These are phyloP conservation scores for Botrytis porri DNA, from an alignment of 2,329 filamentous ascomycete genomes.

Conservation along the genomic window DNA sequence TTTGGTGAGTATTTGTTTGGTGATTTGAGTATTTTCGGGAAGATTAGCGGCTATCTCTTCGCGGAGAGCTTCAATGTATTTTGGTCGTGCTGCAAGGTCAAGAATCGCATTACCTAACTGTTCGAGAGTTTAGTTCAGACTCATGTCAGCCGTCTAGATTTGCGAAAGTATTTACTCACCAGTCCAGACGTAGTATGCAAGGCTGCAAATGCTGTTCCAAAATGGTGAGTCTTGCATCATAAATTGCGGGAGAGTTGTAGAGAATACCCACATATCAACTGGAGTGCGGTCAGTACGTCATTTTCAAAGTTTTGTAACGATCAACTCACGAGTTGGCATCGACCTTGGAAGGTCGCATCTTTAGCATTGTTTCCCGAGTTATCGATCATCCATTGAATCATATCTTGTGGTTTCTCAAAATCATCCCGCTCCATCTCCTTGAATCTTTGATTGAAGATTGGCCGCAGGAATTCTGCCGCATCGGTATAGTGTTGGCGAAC, in stretches of 20 bases:
- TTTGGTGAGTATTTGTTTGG: slow-evolving; percentile 24
- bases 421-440: slow-evolving; percentile 6
- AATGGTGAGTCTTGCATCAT: not conserved
- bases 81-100: slow-evolving; percentile 49
- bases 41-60: slow-evolving; percentile 27
- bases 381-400: slow-evolving; percentile 19
- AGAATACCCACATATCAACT: not conserved
- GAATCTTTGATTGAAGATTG: slow-evolving; percentile 8
- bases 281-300: not conserved
- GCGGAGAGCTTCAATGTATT: slow-evolving; percentile 38
- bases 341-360: slow-evolving; percentile 12
- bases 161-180: not conserved
- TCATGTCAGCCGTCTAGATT: not conserved
- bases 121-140: not conserved
- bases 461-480: slow-evolving; percentile 6
- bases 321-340: slow-evolving; percentile 7
- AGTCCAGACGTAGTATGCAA: slow-evolving; percentile 3
- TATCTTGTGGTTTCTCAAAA: slow-evolving; percentile 6
- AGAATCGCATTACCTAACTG: slow-evolving; percentile 40
- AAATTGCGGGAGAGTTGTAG: not conserved
- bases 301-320: not conserved
- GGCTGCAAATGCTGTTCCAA: slow-evolving; percentile 1
- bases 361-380: slow-evolving; percentile 8
- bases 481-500: slow-evolving; percentile 12
- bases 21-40: slow-evolving; percentile 41